Percentiles rank a stretch among this genome's conserved stretches.
These are phyloP conservation scores for Bipolaris oryzae DNA, from an alignment of 2,329 filamentous ascomycete genomes.

Conservation along the genomic window DNA sequence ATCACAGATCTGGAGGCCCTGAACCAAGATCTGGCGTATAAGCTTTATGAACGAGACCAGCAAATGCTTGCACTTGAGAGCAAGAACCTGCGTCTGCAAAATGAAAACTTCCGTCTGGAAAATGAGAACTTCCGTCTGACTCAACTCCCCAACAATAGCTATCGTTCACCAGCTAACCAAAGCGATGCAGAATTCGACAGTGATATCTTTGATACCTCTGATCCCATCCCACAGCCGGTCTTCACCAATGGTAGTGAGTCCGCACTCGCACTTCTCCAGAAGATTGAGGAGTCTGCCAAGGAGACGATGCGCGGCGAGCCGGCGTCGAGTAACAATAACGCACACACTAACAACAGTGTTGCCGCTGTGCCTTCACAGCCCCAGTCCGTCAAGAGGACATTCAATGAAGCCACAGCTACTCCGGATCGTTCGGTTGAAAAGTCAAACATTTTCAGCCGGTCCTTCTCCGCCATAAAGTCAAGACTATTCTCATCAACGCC, in stretches of 20 bases:
- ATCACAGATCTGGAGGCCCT: slow-evolving; percentile 9
- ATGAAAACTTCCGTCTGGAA: slow-evolving; percentile 1
- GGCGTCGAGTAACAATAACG: slow-evolving; percentile 2
- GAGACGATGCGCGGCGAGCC: slow-evolving; percentile 8
- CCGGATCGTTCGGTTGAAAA: slow-evolving; percentile 14
- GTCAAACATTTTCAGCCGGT: slow-evolving; percentile 25
- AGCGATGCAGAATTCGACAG: slow-evolving; percentile 25
- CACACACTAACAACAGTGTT: slow-evolving; percentile 3
- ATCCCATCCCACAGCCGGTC: slow-evolving; percentile 14
- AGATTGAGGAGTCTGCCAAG: slow-evolving; percentile 27
- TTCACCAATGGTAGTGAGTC: slow-evolving; percentile 26
- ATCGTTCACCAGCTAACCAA: slow-evolving; percentile 20
- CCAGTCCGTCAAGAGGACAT: slow-evolving; percentile 7
- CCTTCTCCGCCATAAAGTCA: slow-evolving; percentile 32
- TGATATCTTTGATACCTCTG: slow-evolving; percentile 14
- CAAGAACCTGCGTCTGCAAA: slow-evolving; percentile 3
- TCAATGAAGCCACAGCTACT: slow-evolving; percentile 12
- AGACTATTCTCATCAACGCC: slow-evolving; percentile 19
- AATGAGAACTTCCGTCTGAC: slow-evolving; percentile 1
- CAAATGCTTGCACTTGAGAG: slow-evolving; percentile 6
- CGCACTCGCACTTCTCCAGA: slow-evolving; percentile 30
- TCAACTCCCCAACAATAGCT: not conserved
- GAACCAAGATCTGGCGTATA: slow-evolving; percentile 11
- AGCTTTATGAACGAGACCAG: slow-evolving; percentile 6
- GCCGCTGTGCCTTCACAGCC: slow-evolving; percentile 8